A percentile compares a stretch with the other conserved stretches of the same genome.
These are phyloP conservation scores for Quercus glauca DNA, from an alignment of 306 rosid species.

Conservation along the genomic window DNA sequence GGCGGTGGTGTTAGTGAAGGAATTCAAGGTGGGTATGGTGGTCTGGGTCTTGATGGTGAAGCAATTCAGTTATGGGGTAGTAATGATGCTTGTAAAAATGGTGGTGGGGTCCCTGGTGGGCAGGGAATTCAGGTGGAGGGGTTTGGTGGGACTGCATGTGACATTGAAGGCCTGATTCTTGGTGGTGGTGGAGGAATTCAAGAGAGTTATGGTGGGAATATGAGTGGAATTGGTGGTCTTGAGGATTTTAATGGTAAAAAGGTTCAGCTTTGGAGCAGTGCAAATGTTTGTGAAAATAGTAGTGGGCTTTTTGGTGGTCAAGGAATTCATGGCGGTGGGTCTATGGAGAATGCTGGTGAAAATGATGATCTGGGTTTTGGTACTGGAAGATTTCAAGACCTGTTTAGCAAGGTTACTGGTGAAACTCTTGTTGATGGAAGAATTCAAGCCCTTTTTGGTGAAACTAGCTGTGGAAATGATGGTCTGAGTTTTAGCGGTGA, in stretches of 20 bases:
- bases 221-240: background rate
- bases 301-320: constrained; percentile 15
- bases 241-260: constrained; percentile 1
- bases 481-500: constrained; percentile 13
- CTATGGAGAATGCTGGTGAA: constrained; percentile 7
- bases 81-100: constrained; percentile 17
- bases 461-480: constrained; percentile 8
- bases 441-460: constrained; percentile 24
- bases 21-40: constrained; percentile 19
- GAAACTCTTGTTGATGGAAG: constrained; percentile 12
- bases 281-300: constrained; percentile 13
- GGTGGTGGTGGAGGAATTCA: constrained; percentile 4
- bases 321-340: background rate
- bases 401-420: constrained; percentile 14
- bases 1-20: constrained; percentile 20
- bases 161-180: background rate
- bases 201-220: background rate
- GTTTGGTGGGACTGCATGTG: background rate
- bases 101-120: constrained; percentile 17
- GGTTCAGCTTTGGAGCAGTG: constrained; percentile 26
- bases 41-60: constrained; percentile 18
- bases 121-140: constrained; percentile 2
- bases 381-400: constrained; percentile 16
- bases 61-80: constrained; percentile 25
- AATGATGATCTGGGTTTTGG: constrained; percentile 16